Evolutionary conservation across 2,329 filamentous ascomycete species (phyloP).

Genomic region (Elsinoe necatrix): DNA sequence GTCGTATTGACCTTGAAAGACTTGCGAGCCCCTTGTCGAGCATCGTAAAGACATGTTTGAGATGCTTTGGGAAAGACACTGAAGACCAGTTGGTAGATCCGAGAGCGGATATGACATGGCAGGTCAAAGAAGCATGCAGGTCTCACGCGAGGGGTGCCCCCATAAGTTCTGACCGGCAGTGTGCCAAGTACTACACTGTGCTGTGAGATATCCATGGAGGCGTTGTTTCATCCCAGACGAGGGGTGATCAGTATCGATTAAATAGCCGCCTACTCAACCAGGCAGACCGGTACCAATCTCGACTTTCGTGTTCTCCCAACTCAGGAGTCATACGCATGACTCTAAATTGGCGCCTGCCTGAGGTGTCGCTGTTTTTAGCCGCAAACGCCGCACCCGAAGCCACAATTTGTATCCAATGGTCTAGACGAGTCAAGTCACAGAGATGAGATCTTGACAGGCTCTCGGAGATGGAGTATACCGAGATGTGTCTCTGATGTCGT

Average conservation of each 20-base stretch:
- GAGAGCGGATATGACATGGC: not conserved
- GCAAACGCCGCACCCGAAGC: not conserved
- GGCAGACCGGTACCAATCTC: too few species aligned
- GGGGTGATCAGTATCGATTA: too few species aligned
- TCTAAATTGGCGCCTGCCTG: not conserved
- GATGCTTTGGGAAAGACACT: not conserved
- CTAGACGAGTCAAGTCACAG: not conserved
- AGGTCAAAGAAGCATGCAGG: not conserved
- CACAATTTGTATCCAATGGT: not conserved
- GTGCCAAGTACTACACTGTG: not conserved
- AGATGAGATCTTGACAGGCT: not conserved
- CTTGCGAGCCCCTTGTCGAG: too few species aligned
- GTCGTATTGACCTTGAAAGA: not conserved
- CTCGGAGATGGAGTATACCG: not conserved
- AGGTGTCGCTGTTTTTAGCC: not conserved
- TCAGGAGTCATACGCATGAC: not conserved
- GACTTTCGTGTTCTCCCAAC: too few species aligned
- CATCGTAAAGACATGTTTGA: not conserved
- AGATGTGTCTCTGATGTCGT: not conserved
- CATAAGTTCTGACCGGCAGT: not conserved
- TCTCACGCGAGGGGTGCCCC: not conserved
- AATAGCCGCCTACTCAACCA: too few species aligned
- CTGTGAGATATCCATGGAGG: not conserved
- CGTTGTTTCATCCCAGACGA: not conserved
- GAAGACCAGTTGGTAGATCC: not conserved